These are phyloP conservation scores for Aspergillus sp. DNA, from an alignment of 2,329 filamentous ascomycete genomes.

Conservation along the genomic window DNA sequence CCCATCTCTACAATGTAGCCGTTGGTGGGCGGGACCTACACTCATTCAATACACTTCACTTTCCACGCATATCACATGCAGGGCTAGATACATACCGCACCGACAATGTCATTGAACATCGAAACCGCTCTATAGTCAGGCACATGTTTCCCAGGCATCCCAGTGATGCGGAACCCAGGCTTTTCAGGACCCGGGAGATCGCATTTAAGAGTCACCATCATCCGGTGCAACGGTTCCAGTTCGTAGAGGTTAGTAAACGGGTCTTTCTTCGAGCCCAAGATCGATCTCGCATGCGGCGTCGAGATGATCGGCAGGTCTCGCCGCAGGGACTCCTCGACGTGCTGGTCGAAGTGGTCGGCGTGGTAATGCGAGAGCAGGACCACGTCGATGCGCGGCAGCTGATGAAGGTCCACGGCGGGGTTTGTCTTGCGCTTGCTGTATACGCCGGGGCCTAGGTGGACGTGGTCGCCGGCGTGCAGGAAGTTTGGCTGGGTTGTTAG, in stretches of 20 bases:
- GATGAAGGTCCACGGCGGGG: slow-evolving; percentile 59
- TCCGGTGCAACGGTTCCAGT: slow-evolving; percentile 57
- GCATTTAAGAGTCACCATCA: slow-evolving; percentile 45
- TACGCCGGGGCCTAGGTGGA: slow-evolving; percentile 65
- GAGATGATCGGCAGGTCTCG: slow-evolving; percentile 62
- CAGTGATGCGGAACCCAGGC: slow-evolving; percentile 57
- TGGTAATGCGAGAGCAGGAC: slow-evolving; percentile 67
- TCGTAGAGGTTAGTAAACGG: slow-evolving; percentile 56
- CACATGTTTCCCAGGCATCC: slow-evolving; percentile 66
- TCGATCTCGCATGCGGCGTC: slow-evolving; percentile 60
- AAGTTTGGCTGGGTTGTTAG: slow-evolving; percentile 55
- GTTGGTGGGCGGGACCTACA: slow-evolving; percentile 60
- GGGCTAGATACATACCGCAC: slow-evolving; percentile 32
- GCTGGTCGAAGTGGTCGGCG: slow-evolving; percentile 57
- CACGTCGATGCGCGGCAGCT: slow-evolving; percentile 59
- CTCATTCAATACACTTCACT: no score
- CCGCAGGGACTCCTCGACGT: slow-evolving; percentile 52
- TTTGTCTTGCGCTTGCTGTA: slow-evolving; percentile 56
- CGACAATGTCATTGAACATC: slow-evolving; percentile 48
- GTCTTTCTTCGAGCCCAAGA: slow-evolving; percentile 50
- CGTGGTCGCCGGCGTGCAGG: slow-evolving; percentile 64
- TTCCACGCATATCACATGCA: no score
- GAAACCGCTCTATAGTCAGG: slow-evolving; percentile 42
- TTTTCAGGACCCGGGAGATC: slow-evolving; percentile 17
- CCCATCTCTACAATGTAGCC: slow-evolving; percentile 67